Evolutionary conservation across 805 yeast genomes (phyloP), one percentile per base, ranked within the genome.

Genomic region (Candida berthetii): DNA sequence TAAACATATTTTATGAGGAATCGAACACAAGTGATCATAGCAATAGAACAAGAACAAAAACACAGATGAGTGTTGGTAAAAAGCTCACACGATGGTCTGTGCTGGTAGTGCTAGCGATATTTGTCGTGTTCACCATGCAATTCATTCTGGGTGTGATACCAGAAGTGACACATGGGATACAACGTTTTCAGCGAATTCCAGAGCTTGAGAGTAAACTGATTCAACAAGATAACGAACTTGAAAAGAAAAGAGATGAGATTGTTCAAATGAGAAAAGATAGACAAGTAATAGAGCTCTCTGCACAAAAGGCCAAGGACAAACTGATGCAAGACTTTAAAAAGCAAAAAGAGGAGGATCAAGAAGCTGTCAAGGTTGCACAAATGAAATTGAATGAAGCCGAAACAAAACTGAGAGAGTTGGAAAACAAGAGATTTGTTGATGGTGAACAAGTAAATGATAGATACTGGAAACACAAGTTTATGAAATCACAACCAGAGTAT

Each of bases 101-200:
- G 25, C 25, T 22, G 6, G 25, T 22, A 9, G 25, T 22, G 6
- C 25, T 22, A 7, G 25, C 25, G 6, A 22, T 22, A 22, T 9
- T 22, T 6, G 25, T 22, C 8, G 9, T 22, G 6, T 7, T 6
- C 9, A 22, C 9, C 6, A 9, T 22, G 9, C 25, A 22, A 22
- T 22, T 22, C 9, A 9, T 6, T 22, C 6, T 22, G 9, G 9
- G 9, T 22, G 8, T 22, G 6, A 22, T 22, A 9, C 25, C 25
- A 22, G 25, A 22, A 22, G 25, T 22, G 25, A 7, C 25, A 22
- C 6, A 22, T 22, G 25, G 25, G 9, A 22, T 82, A 18, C 73
- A 86, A 20, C 71, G 82, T 43, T 57, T 82, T 52, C 88, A 81
- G 51, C 60, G 78, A 40, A 14, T 29, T 7, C 32, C 32, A 14